A percentile compares a stretch with the other conserved stretches of the same genome.
These are phyloP conservation scores for Picochlorum sp. DNA, from an alignment of 139 green algal genomes.

Conservation along the genomic window DNA sequence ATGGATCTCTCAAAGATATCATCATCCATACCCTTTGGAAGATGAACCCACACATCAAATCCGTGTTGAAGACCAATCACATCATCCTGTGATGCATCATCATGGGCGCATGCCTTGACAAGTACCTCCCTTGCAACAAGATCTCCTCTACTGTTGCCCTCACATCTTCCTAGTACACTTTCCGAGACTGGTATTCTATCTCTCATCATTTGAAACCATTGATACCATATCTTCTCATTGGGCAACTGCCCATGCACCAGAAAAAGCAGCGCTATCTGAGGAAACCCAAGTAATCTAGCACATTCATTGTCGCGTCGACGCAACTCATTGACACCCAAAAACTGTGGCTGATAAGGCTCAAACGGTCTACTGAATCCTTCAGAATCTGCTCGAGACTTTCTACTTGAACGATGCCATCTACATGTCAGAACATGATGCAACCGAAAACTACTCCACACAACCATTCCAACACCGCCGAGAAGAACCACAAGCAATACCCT, in stretches of 20 bases:
- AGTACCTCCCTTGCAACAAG: not conserved
- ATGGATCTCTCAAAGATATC: not conserved
- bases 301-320: not conserved
- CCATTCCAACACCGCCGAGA: too few relatives aligned
- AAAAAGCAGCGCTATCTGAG: constrained; percentile 30
- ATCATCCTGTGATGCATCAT: too few relatives aligned
- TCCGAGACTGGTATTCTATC: not conserved
- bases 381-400: not conserved
- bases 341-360: not conserved
- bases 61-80: constrained; percentile 13
- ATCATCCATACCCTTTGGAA: not conserved
- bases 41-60: constrained; percentile 22
- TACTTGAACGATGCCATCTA: not conserved
- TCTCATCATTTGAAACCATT: not conserved
- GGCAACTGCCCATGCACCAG: constrained; percentile 16
- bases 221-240: constrained; percentile 13
- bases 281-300: not conserved
- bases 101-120: not conserved
- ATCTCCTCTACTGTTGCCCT: not conserved
- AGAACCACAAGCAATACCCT: too few relatives aligned
- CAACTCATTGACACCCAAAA: not conserved
- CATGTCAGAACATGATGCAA: too few relatives aligned
- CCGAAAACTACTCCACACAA: too few relatives aligned
- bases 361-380: not conserved
- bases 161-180: not conserved